Evolutionary conservation across 176 grass and related monocot species (phyloP).

Genomic region (Elymus sibiricus): DNA sequence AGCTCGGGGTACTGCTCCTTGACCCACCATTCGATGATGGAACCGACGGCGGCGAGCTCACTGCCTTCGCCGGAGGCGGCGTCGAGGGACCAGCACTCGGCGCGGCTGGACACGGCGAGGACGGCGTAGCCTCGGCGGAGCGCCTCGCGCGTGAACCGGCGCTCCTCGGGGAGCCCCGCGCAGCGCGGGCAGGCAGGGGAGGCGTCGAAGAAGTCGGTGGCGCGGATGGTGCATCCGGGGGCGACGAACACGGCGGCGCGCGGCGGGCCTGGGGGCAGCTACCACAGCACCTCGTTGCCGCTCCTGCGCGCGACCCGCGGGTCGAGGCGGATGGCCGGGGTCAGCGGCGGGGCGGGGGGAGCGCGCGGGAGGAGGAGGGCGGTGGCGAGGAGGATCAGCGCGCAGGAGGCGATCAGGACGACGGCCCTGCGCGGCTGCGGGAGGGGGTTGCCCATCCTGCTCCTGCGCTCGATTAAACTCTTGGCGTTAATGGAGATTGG

Average conservation of each 20-base stretch:
- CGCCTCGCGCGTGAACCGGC: constrained; percentile 60
- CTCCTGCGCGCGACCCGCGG: constrained; percentile 48
- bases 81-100: constrained; percentile 65
- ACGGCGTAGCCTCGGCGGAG: constrained; percentile 67
- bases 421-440: background rate
- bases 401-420: constrained; percentile 24
- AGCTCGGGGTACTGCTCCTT: constrained; percentile 38
- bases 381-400: constrained; percentile 39
- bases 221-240: constrained; percentile 77
- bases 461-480: background rate
- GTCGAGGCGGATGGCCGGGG: constrained; percentile 41
- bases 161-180: constrained; percentile 79
- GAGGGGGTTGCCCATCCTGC: constrained; percentile 19
- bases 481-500: background rate
- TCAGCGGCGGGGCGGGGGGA: background rate
- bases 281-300: constrained; percentile 81
- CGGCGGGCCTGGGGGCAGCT: constrained; percentile 41
- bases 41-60: constrained; percentile 66
- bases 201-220: constrained; percentile 86
- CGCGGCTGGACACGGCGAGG: constrained; percentile 66
- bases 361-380: constrained; percentile 23
- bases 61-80: background rate
- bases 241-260: constrained; percentile 70
- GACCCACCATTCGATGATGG: constrained; percentile 74
- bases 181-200: constrained; percentile 59